phyloP scores from a whole-genome alignment of 768 basidiomycete genomes.

The Lactarius sanguifluus region DNA sequence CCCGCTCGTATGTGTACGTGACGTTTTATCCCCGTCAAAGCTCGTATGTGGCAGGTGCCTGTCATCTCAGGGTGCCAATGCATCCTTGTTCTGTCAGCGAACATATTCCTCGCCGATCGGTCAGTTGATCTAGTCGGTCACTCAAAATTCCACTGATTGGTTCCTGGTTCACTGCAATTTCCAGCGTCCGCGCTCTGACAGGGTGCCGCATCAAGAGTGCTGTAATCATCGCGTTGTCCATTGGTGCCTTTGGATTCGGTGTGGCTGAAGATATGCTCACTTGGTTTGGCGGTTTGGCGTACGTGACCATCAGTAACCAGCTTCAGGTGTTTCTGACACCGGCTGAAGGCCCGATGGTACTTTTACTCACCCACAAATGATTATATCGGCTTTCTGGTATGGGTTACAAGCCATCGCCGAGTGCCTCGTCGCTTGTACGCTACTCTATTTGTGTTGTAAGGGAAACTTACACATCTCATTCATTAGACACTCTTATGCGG shows the following conservation, averaged over 20 bases:
- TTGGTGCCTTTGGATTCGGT: conserved; percentile 1
- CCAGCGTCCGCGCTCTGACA: conserved; percentile 1
- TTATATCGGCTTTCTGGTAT: background rate
- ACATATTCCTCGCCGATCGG: conserved; percentile 11
- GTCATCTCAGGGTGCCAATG: background rate
- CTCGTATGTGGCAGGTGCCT: background rate
- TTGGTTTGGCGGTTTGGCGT: background rate
- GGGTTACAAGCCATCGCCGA: background rate
- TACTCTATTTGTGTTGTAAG: background rate
- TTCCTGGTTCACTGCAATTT: background rate
- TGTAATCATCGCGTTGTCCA: background rate
- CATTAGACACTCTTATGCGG: conserved; percentile 1
- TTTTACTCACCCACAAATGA: background rate
- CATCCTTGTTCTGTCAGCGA: conserved; percentile 4
- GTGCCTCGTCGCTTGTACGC: background rate
- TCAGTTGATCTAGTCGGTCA: background rate
- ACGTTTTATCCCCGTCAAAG: background rate
- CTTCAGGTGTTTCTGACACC: background rate
- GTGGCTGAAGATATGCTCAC: background rate
- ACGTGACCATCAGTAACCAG: background rate
- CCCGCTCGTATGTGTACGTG: background rate
- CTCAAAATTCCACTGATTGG: background rate
- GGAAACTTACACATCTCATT: background rate
- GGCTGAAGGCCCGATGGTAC: background rate
- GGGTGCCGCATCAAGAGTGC: background rate